Evolutionary conservation across 306 rosid species (phyloP).

Genomic region (Trifolium dubium): DNA sequence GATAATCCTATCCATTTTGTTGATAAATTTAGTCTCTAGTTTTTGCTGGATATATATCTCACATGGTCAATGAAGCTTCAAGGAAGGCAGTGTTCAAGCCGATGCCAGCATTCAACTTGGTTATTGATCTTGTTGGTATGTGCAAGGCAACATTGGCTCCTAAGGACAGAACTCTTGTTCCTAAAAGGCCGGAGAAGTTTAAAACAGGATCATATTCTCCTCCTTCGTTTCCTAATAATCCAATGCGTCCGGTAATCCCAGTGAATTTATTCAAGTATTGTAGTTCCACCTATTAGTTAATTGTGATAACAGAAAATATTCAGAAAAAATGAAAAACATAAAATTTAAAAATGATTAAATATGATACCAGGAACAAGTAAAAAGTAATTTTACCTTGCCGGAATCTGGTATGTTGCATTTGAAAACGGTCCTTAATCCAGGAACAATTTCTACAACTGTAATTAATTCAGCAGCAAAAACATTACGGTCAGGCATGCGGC

Average conservation of each 20-base stretch:
- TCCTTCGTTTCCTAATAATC: conserved; percentile 47
- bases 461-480: conserved; percentile 35
- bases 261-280: conserved; percentile 52
- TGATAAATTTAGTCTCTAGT: conserved; percentile 19
- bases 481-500: conserved; percentile 23
- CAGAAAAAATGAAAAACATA: neutral
- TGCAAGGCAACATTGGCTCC: conserved; percentile 59
- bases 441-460: conserved; percentile 61
- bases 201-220: conserved; percentile 51
- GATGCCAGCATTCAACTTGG: conserved; percentile 57
- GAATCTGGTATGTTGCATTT: conserved; percentile 55
- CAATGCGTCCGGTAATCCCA: conserved; percentile 67
- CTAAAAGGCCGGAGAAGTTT: conserved; percentile 54
- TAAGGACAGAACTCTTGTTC: conserved; percentile 54
- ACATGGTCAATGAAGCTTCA: conserved; percentile 63
- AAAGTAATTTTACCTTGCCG: conserved; percentile 53
- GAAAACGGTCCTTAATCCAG: conserved; percentile 61
- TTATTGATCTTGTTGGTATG: conserved; percentile 52
- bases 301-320: conserved; percentile 12
- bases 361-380: neutral
- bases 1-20: conserved; percentile 13
- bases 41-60: conserved; percentile 50
- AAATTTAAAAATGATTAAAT: neutral
- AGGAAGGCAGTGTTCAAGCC: conserved; percentile 55
- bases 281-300: conserved; percentile 58